Evolutionary conservation across 1,284 basidiomycete genomes (phyloP).

Genomic region (Puccinia triticina): DNA sequence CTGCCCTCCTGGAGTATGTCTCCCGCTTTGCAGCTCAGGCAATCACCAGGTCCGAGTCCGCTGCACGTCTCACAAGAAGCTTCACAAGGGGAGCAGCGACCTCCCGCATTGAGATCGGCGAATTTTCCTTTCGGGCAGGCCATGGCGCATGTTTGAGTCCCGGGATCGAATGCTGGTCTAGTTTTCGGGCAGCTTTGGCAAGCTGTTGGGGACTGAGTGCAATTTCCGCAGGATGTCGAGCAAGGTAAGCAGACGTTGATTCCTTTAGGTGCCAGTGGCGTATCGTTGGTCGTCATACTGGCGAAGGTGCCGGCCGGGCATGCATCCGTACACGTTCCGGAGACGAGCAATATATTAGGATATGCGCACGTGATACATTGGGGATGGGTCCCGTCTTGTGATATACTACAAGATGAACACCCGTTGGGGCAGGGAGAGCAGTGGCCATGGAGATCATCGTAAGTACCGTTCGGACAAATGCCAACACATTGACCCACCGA

Average conservation of each 20-base stretch:
- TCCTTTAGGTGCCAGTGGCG: constrained; percentile 16
- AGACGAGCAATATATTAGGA: neutral
- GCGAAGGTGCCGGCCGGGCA: constrained; percentile 33
- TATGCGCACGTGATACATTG: constrained; percentile 17
- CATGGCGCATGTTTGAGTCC: constrained; percentile 35
- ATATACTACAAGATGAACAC: constrained; percentile 23
- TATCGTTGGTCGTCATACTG: constrained; percentile 19
- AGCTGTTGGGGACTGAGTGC: constrained; percentile 22
- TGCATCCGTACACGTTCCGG: constrained; percentile 18
- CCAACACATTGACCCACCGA: constrained; percentile 15
- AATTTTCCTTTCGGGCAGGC: constrained; percentile 30
- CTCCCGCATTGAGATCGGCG: constrained; percentile 16
- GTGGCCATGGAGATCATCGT: constrained; percentile 20
- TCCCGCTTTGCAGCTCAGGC: constrained; percentile 32
- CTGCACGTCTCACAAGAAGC: constrained; percentile 24
- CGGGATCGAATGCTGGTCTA: constrained; percentile 29
- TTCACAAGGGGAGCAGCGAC: constrained; percentile 29
- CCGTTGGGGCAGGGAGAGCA: constrained; percentile 23
- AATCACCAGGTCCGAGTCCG: constrained; percentile 22
- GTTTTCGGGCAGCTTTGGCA: constrained; percentile 29
- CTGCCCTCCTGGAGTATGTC: constrained; percentile 13
- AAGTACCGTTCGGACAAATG: constrained; percentile 32
- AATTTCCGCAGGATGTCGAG: constrained; percentile 25
- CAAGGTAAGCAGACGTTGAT: constrained; percentile 27
- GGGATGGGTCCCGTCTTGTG: constrained; percentile 9